Percentiles rank a stretch among this genome's conserved stretches.
These are phyloP conservation scores for Suhomyces kunorum DNA, from an alignment of 1,139 yeast genomes.

Conservation along the genomic window DNA sequence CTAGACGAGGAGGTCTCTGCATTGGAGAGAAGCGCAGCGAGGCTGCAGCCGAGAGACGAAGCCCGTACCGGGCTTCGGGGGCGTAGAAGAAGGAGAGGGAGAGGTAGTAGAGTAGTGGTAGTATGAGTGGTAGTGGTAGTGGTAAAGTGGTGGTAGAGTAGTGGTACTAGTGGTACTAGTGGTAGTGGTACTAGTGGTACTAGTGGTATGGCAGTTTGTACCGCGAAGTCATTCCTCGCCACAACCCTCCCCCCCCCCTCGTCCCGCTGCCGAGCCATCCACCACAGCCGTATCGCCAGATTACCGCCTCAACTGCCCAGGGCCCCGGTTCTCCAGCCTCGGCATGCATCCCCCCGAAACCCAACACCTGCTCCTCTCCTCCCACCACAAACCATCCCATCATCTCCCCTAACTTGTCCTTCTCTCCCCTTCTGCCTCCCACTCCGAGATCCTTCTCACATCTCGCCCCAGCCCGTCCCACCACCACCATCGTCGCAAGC, in stretches of 20 bases:
- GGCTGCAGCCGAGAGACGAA: no score
- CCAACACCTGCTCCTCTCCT: not conserved
- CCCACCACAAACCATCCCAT: not conserved
- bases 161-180: no score
- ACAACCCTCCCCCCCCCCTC: not conserved
- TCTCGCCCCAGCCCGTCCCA: not conserved
- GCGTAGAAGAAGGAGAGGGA: no score
- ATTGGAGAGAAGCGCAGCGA: no score
- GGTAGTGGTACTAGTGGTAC: no score
- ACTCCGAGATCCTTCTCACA: slow-evolving; percentile 3
- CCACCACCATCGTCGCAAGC: not conserved
- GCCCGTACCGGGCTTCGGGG: no score
- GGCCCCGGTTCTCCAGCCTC: no score
- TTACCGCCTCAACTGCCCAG: slow-evolving; percentile 5
- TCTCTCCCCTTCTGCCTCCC: not conserved
- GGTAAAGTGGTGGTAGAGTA: no score
- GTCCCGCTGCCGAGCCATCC: not conserved
- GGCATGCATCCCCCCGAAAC: no score
- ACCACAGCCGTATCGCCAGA: slow-evolving; percentile 1
- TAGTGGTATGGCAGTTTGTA: no score
- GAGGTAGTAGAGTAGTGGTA: no score
- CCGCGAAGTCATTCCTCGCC: not conserved
- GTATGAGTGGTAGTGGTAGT: no score
- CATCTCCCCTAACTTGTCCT: not conserved
- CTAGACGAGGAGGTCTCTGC: not conserved